Conservation (phyloP, 2,329 filamentous ascomycete species). For the Trichophyton benhamiae region DNA sequence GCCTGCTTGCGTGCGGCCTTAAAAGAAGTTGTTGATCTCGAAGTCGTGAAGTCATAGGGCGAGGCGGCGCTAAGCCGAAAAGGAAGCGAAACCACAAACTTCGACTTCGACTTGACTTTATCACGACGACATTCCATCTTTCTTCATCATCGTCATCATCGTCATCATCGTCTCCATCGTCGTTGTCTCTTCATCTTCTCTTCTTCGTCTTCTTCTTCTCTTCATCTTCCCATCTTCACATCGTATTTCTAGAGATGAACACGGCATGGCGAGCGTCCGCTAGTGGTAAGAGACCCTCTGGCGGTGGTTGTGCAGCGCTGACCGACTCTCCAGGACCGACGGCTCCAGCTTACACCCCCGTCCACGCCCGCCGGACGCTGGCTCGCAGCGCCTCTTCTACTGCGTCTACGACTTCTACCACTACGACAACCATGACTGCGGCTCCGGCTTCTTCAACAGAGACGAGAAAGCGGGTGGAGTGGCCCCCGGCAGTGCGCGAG, state of each 20-base stretch:
- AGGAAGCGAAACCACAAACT: not conserved
- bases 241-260: slow-evolving; percentile 22
- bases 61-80: not conserved
- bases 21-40: not conserved
- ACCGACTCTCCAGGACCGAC: not conserved
- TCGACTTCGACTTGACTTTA: not conserved
- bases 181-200: not conserved
- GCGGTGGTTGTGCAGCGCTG: not conserved
- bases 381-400: slow-evolving; percentile 24
- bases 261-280: slow-evolving; percentile 28
- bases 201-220: not conserved
- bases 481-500: slow-evolving; percentile 67
- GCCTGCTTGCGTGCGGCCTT: no score
- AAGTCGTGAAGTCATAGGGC: not conserved
- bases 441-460: slow-evolving; percentile 16
- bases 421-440: slow-evolving; percentile 9
- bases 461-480: slow-evolving; percentile 42
- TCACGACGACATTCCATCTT: not conserved
- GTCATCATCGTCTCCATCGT: not conserved
- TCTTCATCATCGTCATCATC: not conserved
- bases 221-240: not conserved
- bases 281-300: slow-evolving; percentile 21
- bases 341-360: slow-evolving; percentile 46
- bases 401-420: slow-evolving; percentile 2
- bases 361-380: slow-evolving; percentile 51